phyloP scores from a whole-genome alignment of 2,329 filamentous ascomycete genomes.

The Sclerotinia nivalis region DNA sequence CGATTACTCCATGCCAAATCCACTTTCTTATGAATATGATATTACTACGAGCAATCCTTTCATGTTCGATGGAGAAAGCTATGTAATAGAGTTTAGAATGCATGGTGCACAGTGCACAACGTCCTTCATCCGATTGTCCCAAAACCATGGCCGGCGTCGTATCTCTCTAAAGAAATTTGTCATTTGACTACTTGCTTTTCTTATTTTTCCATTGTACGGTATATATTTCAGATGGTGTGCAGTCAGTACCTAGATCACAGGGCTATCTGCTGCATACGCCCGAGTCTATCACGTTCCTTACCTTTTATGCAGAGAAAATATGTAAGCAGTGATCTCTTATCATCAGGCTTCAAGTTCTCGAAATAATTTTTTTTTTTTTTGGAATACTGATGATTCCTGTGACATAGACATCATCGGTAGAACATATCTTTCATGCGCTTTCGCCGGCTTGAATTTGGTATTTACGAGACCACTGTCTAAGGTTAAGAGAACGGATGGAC shows the following conservation, averaged over 20 bases:
- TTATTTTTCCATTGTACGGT: conserved; percentile 8
- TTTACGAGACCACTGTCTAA: not conserved
- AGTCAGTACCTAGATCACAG: conserved; percentile 21
- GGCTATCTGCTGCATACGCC: conserved; percentile 25
- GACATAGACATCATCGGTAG: conserved; percentile 3
- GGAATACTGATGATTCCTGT: conserved; percentile 3
- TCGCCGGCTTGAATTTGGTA: not conserved
- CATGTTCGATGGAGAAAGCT: conserved; percentile 12
- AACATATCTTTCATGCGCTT: not conserved
- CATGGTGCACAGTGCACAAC: conserved; percentile 31
- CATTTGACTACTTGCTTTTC: conserved; percentile 21
- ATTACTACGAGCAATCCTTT: conserved; percentile 19
- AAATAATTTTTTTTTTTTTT: not conserved
- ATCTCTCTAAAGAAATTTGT: conserved; percentile 17
- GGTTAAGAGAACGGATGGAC: conserved; percentile 42
- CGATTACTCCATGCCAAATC: conserved; percentile 10
- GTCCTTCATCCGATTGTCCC: conserved; percentile 18
- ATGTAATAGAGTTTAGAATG: conserved; percentile 27
- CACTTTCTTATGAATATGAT: conserved; percentile 17
- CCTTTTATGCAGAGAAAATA: conserved; percentile 19
- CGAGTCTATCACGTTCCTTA: conserved; percentile 23
- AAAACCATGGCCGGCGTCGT: conserved; percentile 18
- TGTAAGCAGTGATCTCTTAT: conserved; percentile 32
- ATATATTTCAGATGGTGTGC: conserved; percentile 24
- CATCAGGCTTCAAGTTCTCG: conserved; percentile 5